Evolutionary conservation across 108 stramenopile genomes (phyloP), one percentile per base, ranked within the genome.

Genomic region (Nitzschia putrida): DNA sequence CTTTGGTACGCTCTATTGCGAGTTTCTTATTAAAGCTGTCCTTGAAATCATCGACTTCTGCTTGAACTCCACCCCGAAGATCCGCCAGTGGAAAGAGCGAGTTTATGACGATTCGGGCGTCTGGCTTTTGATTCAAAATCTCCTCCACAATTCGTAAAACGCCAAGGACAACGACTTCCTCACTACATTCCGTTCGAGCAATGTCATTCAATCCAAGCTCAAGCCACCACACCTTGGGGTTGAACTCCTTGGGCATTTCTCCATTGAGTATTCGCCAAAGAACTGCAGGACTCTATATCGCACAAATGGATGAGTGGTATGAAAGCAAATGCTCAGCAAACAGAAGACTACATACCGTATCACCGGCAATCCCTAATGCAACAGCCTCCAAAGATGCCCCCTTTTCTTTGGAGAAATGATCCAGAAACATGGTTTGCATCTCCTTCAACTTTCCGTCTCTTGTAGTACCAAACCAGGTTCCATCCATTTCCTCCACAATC

Each of bases 221-320:
- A 10, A 94, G 51, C 92, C 92, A 94, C 90, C 90, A 94, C 41
- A 94, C 76, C 67, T 83, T 82, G 2, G 92, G 92, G 51, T 88
- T 85, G 68, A 94, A 90, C 41, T 74, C 84, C 11, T 76, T 53
- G 0, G 92, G 86, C 80, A 85, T 81, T 68, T 85, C 81, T 41
- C 81, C 80, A 42, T 83, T 66, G 45, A 79, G 21, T 3, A 84
- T 23, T 57, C 82, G 67, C 68, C 72, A 85, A 57, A 86, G 57
- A 9, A 87, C 72, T 40, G 79, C 61, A 26, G 78, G 74, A 43
- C 55, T 73, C 76, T 80, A n/a, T n/a, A n/a, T n/a, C n/a, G n/a
- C n/a, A n/a, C n/a, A n/a, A n/a, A n/a, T n/a, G n/a, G 23, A 64
- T 18, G 24, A 50, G 49, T 50, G 64, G 39, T n/a, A 11, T 26